phyloP scores from a whole-genome alignment of 306 rosid genomes.

The Fagus crenata region DNA sequence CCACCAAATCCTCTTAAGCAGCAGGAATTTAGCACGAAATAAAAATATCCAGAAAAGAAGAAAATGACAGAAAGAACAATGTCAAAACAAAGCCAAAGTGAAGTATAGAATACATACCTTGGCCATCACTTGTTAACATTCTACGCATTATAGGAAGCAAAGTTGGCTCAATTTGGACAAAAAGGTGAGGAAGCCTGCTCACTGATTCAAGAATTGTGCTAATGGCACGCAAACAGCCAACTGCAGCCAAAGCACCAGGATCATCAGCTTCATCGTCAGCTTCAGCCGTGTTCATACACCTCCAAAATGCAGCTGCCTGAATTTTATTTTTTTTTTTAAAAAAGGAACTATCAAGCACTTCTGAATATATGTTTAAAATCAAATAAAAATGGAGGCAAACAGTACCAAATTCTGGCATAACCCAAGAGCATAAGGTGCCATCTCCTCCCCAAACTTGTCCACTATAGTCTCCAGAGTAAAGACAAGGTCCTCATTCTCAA shows the following conservation, averaged over 20 bases:
- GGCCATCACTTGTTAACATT: slow-evolving; percentile 94
- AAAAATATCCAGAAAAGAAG: neutral
- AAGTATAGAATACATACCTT: slow-evolving; percentile 50
- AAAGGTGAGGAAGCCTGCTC: slow-evolving; percentile 91
- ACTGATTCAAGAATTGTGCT: slow-evolving; percentile 96
- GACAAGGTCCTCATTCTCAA: slow-evolving; percentile 94
- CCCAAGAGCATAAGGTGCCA: slow-evolving; percentile 96
- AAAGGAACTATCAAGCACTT: slow-evolving; percentile 5
- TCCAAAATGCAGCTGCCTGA: slow-evolving; percentile 93
- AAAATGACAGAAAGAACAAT: slow-evolving; percentile 4
- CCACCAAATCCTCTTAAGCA: too few relatives aligned
- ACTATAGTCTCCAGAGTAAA: slow-evolving; percentile 94
- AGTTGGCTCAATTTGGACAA: slow-evolving; percentile 80
- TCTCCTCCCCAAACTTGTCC: slow-evolving; percentile 95
- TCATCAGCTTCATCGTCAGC: slow-evolving; percentile 89
- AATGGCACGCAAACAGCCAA: slow-evolving; percentile 93
- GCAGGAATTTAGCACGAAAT: too few relatives aligned
- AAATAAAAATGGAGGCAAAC: slow-evolving; percentile 5
- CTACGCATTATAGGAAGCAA: slow-evolving; percentile 86
- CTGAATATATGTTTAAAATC: neutral
- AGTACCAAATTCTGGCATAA: slow-evolving; percentile 89
- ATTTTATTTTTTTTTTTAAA: neutral
- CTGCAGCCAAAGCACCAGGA: slow-evolving; percentile 91
- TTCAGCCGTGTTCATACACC: slow-evolving; percentile 92
- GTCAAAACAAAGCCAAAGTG: slow-evolving; percentile 3